Conservation (phyloP, 2,329 filamentous ascomycete species). For the Thielaviopsis populi region DNA sequence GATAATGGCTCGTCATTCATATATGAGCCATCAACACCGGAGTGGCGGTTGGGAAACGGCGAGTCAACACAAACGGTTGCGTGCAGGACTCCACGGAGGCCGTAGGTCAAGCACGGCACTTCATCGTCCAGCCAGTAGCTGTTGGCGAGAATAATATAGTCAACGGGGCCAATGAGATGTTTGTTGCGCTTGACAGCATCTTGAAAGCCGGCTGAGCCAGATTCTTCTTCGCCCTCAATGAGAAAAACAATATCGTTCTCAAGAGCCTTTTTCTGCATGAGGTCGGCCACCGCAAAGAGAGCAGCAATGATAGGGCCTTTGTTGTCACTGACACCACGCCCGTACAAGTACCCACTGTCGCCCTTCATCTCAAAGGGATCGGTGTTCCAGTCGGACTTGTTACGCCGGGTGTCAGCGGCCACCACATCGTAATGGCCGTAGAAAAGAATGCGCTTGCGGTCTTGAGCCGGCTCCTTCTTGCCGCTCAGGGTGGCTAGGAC, state of each 20-base stretch:
- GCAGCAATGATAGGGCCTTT: constrained; percentile 93
- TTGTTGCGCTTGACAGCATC: constrained; percentile 69
- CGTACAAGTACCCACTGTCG: constrained; percentile 83
- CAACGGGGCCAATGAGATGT: constrained; percentile 70
- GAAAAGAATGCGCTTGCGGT: constrained; percentile 78
- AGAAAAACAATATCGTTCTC: constrained; percentile 84
- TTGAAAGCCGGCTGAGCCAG: constrained; percentile 79
- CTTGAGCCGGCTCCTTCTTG: constrained; percentile 47
- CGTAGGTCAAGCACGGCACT: constrained; percentile 89
- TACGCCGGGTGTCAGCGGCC: constrained; percentile 64
- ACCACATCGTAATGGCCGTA: constrained; percentile 99
- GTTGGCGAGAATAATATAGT: constrained; percentile 91
- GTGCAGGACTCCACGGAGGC: constrained; percentile 82
- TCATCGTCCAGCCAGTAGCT: constrained; percentile 98
- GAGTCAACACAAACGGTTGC: constrained; percentile 82
- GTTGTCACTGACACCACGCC: constrained; percentile 92
- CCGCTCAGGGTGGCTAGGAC: constrained; percentile 79
- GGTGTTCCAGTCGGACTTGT: constrained; percentile 54
- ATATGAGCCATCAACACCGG: constrained; percentile 88
- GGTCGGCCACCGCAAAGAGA: constrained; percentile 79
- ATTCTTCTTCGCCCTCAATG: constrained; percentile 94
- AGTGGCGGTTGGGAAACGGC: constrained; percentile 76
- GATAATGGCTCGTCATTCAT: constrained; percentile 84
- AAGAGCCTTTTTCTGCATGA: constrained; percentile 69
- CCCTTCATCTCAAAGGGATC: constrained; percentile 86